Evolutionary conservation across 805 yeast genomes (phyloP), one percentile per base, ranked within the genome.

Genomic region (Kluyveromyces dobzhanskii): DNA sequence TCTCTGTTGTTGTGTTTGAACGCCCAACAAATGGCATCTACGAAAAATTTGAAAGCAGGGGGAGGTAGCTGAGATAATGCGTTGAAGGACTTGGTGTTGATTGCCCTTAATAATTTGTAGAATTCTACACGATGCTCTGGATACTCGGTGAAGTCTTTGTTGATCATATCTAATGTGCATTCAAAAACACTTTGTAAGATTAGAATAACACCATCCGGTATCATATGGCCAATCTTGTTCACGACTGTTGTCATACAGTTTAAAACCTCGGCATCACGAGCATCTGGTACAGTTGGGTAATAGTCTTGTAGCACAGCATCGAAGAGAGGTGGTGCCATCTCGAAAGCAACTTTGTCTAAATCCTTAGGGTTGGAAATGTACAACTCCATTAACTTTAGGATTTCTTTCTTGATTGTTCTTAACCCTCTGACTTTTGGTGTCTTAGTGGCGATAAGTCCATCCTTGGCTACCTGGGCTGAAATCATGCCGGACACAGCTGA

Each of bases 121-220:
- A 92, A 92, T 59, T 88, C 97, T 41, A 90, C 94, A 56, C 99
- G 78, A 66, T 90, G 97, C 61, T 92, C 98, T 10, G 97, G 98
- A 61, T 85, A 92, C 62, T 92, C 97, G 3, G 95, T 79, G 58
- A 92, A 86, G 62, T 92, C 97, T 55, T 84, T 84, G 58, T 84
- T 86, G 54, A 92, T 90, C 98, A 92, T 92, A 50, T 80, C 83
- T 60, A 92, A 74, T 2, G 99, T 92, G 57, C 90, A 84, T 59
- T 85, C 95, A 63, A 92, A 92, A 11, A 92, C 95, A 62, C 80
- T 82, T 55, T 86, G 95, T 47, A 92, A 67, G 43, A 92, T 85
- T 40, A 78, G 64, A 21, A 90, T 85, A 38, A 92, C 90, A 46
- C 92, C 94, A 45, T 84, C 90, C 19, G 95, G 87, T 42, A 90